These are phyloP conservation scores for Diaporthe aspalathi DNA, from an alignment of 2,329 filamentous ascomycete species.

Conservation along the genomic window DNA sequence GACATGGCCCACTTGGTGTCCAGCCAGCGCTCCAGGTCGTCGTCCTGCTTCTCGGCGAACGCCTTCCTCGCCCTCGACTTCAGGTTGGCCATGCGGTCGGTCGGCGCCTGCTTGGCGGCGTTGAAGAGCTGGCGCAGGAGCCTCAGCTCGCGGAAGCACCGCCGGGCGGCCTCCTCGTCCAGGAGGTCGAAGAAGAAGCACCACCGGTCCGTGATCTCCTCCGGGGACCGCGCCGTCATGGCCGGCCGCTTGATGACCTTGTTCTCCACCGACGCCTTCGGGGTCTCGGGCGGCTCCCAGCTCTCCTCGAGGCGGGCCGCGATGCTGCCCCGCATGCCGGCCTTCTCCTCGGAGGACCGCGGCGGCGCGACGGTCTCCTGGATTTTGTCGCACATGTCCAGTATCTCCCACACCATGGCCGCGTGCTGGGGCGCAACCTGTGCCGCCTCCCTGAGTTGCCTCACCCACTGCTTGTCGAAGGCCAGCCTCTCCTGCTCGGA, in stretches of 20 bases:
- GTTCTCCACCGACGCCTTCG: slow-evolving; percentile 1
- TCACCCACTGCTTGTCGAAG: slow-evolving; percentile 27
- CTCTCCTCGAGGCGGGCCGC: slow-evolving; percentile 19
- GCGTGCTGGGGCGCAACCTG: slow-evolving; percentile 29
- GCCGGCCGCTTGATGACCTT: slow-evolving; percentile 22
- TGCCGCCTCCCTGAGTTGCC: slow-evolving; percentile 27
- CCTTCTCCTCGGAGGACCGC: slow-evolving; percentile 23
- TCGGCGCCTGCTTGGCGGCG: slow-evolving; percentile 22
- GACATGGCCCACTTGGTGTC: slow-evolving; percentile 33
- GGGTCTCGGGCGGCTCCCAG: not conserved
- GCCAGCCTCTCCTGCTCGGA: slow-evolving; percentile 32
- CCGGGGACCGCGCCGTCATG: slow-evolving; percentile 23
- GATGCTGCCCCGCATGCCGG: slow-evolving; percentile 7
- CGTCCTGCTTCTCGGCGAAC: slow-evolving; percentile 31
- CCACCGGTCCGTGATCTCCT: slow-evolving; percentile 34
- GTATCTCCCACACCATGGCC: slow-evolving; percentile 25
- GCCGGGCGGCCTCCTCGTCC: slow-evolving; percentile 32
- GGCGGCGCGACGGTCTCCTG: slow-evolving; percentile 25
- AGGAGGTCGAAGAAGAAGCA: slow-evolving; percentile 35
- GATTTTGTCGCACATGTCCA: slow-evolving; percentile 27
- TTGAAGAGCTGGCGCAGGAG: slow-evolving; percentile 34
- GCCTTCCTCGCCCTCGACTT: slow-evolving; percentile 34
- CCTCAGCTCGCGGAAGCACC: slow-evolving; percentile 34
- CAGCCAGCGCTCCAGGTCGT: slow-evolving; percentile 30
- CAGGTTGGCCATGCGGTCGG: slow-evolving; percentile 27